Percentiles rank a stretch among this genome's conserved stretches.
These are phyloP conservation scores for Coelastrella sp. DNA, from an alignment of 139 green algal species.

Conservation along the genomic window DNA sequence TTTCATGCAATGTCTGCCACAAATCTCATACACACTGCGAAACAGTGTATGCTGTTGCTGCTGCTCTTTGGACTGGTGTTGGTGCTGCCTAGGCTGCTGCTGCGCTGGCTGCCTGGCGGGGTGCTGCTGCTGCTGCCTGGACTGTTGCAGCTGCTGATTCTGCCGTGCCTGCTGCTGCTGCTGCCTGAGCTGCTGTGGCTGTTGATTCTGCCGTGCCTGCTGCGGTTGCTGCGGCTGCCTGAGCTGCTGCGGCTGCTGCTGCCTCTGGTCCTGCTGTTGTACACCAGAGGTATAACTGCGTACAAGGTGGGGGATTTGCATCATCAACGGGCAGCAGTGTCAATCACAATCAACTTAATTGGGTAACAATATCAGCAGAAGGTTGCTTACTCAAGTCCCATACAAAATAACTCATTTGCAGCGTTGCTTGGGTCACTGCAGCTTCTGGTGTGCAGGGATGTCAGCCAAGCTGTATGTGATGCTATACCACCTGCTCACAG, in stretches of 20 bases:
- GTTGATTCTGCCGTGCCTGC: not conserved
- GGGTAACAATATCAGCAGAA: no score
- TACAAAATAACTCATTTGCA: no score
- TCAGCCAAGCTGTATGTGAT: no score
- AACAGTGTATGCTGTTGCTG: not conserved
- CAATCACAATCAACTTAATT: no score
- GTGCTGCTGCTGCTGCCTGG: not conserved
- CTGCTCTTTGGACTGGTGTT: slow-evolving; percentile 14
- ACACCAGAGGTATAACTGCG: no score
- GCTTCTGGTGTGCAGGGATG: no score
- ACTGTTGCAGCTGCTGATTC: not conserved
- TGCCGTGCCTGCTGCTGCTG: not conserved
- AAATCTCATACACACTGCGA: not conserved
- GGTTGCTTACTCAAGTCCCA: no score
- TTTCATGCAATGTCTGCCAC: not conserved
- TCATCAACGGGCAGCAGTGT: no score
- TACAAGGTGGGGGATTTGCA: no score
- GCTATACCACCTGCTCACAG: no score
- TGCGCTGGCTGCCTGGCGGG: not conserved
- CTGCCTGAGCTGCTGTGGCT: not conserved
- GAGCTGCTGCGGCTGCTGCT: not conserved
- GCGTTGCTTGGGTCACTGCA: no score
- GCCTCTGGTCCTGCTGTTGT: not conserved
- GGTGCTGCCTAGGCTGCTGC: slow-evolving; percentile 22
- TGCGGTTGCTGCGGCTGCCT: not conserved